phyloP scores from a whole-genome alignment of 2,329 filamentous ascomycete species.

The Coniochaeta sp. region DNA sequence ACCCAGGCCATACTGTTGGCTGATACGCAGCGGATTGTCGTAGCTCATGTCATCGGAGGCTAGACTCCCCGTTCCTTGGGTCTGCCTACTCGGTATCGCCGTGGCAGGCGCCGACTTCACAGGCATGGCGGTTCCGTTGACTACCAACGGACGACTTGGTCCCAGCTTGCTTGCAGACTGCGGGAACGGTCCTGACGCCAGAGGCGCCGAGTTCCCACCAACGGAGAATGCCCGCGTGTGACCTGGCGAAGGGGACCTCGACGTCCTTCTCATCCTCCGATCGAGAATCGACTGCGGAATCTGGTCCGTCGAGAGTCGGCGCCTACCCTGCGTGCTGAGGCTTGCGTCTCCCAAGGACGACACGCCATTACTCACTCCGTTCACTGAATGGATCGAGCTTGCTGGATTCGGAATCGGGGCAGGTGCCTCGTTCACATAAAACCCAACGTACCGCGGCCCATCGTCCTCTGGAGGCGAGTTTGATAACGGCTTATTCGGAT shows the following conservation, averaged over 20 bases:
- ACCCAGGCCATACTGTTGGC: constrained; percentile 20
- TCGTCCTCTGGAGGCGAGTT: constrained; percentile 44
- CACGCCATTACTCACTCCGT: constrained; percentile 28
- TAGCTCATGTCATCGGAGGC: constrained; percentile 20
- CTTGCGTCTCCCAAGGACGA: constrained; percentile 40
- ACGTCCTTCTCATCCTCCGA: constrained; percentile 43
- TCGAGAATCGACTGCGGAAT: constrained; percentile 46
- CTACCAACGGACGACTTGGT: constrained; percentile 29
- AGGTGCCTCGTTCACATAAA: constrained; percentile 25
- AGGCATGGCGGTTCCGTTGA: constrained; percentile 29
- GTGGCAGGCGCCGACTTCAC: not conserved
- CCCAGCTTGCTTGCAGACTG: constrained; percentile 22
- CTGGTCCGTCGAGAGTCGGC: constrained; percentile 46
- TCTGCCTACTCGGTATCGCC: constrained; percentile 13
- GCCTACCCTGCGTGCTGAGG: constrained; percentile 29
- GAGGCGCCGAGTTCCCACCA: constrained; percentile 30
- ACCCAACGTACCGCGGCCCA: constrained; percentile 27
- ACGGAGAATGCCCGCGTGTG: constrained; percentile 38
- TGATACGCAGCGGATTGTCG: constrained; percentile 30
- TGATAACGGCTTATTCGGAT: constrained; percentile 27
- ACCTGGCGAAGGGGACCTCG: constrained; percentile 49
- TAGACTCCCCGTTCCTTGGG: constrained; percentile 7
- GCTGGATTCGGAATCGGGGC: constrained; percentile 15
- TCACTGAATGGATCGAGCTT: not conserved
- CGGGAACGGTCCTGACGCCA: constrained; percentile 30